Evolutionary conservation across 352 stramenopile species (phyloP).

Genomic region (Phytopythium delawarense): DNA sequence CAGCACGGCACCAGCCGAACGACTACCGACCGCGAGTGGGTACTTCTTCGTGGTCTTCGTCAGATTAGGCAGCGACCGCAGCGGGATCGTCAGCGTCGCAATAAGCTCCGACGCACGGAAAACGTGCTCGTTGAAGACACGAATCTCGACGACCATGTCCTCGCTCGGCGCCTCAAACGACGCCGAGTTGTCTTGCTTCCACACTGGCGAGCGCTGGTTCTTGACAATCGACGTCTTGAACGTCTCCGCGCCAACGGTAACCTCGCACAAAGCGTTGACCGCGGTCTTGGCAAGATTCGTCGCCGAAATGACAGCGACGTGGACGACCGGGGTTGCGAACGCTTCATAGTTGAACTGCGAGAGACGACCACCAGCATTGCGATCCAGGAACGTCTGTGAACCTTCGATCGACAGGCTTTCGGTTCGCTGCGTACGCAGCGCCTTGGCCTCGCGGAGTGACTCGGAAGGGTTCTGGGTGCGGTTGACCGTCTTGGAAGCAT

Average conservation of each 20-base stretch:
- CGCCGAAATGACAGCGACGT: constrained; percentile 75
- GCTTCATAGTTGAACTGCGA: constrained; percentile 86
- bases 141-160: constrained; percentile 81
- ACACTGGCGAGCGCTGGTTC: constrained; percentile 78
- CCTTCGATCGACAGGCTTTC: constrained; percentile 65
- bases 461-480: constrained; percentile 49
- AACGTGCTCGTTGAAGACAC: constrained; percentile 79
- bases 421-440: constrained; percentile 58
- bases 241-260: constrained; percentile 74
- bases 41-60: constrained; percentile 82
- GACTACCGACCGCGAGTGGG: constrained; percentile 71
- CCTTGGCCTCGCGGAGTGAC: constrained; percentile 46
- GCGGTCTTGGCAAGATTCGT: constrained; percentile 76
- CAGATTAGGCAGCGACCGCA: constrained; percentile 84
- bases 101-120: constrained; percentile 74
- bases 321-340: constrained; percentile 75
- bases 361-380: constrained; percentile 59
- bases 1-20: constrained; percentile 69
- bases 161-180: constrained; percentile 76
- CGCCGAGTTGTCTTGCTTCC: constrained; percentile 81
- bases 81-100: constrained; percentile 67
- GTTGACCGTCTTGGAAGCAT: constrained; percentile 80
- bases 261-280: constrained; percentile 79
- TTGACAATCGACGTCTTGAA: constrained; percentile 85
- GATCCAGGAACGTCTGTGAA: constrained; percentile 50